A percentile compares a stretch with the other conserved stretches of the same genome.
Evolutionary conservation across 2,329 filamentous ascomycete species (phyloP).

Genomic region (Cryphonectria radicalis): DNA sequence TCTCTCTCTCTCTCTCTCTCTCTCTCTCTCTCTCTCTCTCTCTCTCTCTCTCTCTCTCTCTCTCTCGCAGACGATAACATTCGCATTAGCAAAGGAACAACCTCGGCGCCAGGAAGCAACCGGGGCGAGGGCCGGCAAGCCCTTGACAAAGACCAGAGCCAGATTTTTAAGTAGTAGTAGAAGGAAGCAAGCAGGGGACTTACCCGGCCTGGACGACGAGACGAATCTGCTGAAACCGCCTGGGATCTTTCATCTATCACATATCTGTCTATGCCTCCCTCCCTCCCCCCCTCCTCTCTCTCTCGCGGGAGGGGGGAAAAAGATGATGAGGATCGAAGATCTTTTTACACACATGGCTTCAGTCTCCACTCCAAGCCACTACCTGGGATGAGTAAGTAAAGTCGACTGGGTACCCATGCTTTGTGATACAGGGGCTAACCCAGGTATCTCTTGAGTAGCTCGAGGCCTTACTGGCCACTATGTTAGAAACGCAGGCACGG

Average conservation of each 20-base stretch:
- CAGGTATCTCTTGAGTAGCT: background rate
- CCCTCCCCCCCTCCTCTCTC: too few relatives aligned
- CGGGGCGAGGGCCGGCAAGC: constrained; percentile 7
- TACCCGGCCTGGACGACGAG: background rate
- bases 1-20: background rate
- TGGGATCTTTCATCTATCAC: background rate
- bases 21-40: too few relatives aligned
- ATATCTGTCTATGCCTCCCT: background rate
- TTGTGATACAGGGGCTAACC: background rate
- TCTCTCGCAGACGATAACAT: background rate
- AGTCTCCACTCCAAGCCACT: background rate
- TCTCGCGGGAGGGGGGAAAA: background rate
- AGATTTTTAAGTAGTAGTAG: background rate
- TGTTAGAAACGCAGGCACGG: background rate
- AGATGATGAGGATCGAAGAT: background rate
- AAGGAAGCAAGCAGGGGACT: background rate
- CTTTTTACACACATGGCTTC: background rate
- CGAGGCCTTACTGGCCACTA: background rate
- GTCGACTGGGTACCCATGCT: background rate
- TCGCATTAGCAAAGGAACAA: background rate
- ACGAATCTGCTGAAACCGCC: background rate
- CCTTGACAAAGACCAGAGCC: too few relatives aligned
- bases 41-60: too few relatives aligned
- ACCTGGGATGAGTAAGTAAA: background rate
- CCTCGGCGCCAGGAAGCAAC: background rate